Evolutionary conservation across 257 asterid species (phyloP), one percentile per base, ranked within the genome.

Genomic region (Galeopsis tetrahit): DNA sequence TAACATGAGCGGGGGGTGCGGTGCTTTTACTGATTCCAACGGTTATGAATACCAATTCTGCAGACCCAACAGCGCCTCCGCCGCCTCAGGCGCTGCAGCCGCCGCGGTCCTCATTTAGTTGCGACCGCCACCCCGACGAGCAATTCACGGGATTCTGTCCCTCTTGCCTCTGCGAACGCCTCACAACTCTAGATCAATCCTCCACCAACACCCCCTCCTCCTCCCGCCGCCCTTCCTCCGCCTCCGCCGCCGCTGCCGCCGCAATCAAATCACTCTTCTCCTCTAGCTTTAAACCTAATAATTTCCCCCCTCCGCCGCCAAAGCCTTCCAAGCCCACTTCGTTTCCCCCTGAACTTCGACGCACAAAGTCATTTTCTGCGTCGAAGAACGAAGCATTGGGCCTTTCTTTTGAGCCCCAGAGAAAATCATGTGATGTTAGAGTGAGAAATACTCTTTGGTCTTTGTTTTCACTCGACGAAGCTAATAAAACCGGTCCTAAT

Each of bases 391-490:
- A 89, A 65, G 90, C 88, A 9, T 48, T 85, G 21, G 90, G 90
- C 63, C 82, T 75, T 15, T 79, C 83, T 5, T 81, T 85, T 55
- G 96, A 93, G 79, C 98, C 98, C 14, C 92, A 88, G 77, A 83
- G 97, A 17, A 92, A 90, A 80, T 93, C 98, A 14, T 88, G 96
- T 69, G 97, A 93, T 85, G 98, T 93, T 67, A 83, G 98, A 53
- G 95, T 55, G 2, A 85, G 94, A 44, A 89, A 68, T 60, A 83
- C 95, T 34, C 92, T 92, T 11, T 88, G 82, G 70, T 63, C 89
- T 13, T 86, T 92, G 15, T 88, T 93, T 63, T 56, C 90, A 2
- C 73, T 82, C 64, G 91, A 87, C 76, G 85, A 82, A 76, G 86
- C 73, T 11, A 57, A 67, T 13, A 87, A 79, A 48, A 38, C 9